Conservation (phyloP, 441 rosid genomes). For the Sinapis alba region DNA sequence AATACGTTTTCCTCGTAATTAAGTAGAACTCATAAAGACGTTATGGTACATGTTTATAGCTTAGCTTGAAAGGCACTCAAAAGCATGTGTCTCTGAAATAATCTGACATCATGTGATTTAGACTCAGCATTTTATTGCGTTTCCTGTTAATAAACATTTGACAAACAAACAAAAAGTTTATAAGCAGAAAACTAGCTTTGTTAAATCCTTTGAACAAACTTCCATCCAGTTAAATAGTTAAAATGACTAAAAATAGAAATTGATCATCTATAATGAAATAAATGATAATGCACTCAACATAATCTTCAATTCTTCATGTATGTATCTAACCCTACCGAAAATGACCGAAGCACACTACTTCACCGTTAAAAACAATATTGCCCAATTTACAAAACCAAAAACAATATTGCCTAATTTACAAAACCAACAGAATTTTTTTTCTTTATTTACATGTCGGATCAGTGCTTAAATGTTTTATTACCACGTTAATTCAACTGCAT, state of each 20-base stretch:
- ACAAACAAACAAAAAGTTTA: not conserved
- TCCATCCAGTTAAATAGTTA: not conserved
- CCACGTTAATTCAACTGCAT: not conserved
- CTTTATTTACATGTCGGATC: no score
- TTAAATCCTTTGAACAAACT: no score
- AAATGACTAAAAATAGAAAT: not conserved
- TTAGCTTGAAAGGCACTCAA: conserved; percentile 37
- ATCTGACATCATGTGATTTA: conserved; percentile 31
- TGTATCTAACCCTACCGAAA: not conserved
- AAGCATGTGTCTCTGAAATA: conserved; percentile 10
- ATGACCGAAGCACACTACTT: conserved; percentile 3
- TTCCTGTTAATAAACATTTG: not conserved
- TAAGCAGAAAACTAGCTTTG: no score
- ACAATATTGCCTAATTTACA: not conserved
- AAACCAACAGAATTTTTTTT: no score
- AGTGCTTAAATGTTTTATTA: not conserved
- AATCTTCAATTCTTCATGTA: not conserved
- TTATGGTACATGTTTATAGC: conserved; percentile 8
- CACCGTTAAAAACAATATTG: not conserved
- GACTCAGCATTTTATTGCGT: conserved; percentile 6
- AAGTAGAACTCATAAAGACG: conserved; percentile 10
- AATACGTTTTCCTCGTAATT: not conserved
- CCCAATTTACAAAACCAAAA: not conserved
- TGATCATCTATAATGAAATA: not conserved
- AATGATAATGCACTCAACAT: not conserved